Evolutionary conservation across 2,329 filamentous ascomycete genomes (phyloP), one percentile per base, ranked within the genome.

Genomic region (Lachnellula arida): DNA sequence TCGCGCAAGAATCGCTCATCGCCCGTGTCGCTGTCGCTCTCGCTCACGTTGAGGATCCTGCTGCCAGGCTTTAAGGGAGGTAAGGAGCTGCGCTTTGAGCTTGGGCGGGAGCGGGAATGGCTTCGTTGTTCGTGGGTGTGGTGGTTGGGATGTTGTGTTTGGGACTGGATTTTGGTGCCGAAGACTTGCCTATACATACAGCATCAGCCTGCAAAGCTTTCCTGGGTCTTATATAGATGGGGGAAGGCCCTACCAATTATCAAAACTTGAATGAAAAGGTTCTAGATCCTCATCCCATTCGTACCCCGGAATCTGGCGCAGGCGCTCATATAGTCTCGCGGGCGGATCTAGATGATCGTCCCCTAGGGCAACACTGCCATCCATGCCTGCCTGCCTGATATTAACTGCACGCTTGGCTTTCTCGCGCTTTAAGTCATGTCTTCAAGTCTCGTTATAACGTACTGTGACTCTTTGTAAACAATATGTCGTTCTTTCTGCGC

Each of bases 241-340:
- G 6, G 28, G 22, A 46, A 32, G 56, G 51, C 66, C 73, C 66
- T 75, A 85, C 91, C 92, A 97, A 75, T 92, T 91, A 71, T 95
- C 91, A 73, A 96, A 97, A 65, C 86, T 90, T 50, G 81, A 81
- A 68, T 86, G 84, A 54, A 80, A 75, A 11, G 82, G 81, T 25
- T 72, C 72, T 55, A 68, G 71, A 14, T 81, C 78, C 63, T 89
- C 86, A 71, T 91, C 87, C 88, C 88, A 92, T 6, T 81, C 83
- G 69, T 90, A 91, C 52, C 87, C 88, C 46, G 85, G 79, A 61
- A 92, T 79, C 69, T 89, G 86, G 60, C 82, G 79, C 62, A 92
- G 78, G 50, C 88, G 82, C 70, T 91, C 87, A 65, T 86, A 87
- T 52, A 92, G 80, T 65, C 85, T 82, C 62, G 80, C 76, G 44